Evolutionary conservation across 2,329 filamentous ascomycete species (phyloP), one percentile per base, ranked within the genome.

Genomic region (Chaetomium sp.): DNA sequence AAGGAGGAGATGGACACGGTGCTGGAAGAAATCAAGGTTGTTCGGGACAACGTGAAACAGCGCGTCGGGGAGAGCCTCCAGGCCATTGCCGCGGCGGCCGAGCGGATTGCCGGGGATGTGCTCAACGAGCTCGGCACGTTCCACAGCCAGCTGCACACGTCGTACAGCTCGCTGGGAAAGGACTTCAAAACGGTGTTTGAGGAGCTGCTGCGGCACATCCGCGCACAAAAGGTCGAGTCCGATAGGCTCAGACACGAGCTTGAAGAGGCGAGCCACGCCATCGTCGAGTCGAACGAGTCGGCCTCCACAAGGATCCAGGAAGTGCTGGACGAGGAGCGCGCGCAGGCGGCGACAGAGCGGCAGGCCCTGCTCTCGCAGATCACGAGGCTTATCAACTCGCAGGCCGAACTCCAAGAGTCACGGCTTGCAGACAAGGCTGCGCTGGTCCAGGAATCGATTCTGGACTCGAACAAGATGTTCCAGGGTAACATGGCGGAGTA

Each of bases 151-250:
- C 80, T 97, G 35, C 90, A 95, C 65, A 74, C 82, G 10, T 96
- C 92, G 0, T 96, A 96, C 69, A 87, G 85, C 62, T 80, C 82
- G 1, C 79, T 97, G 1, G 91, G 91, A 7, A 85, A 86, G 57
- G 91, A 97, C 62, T 91, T 96, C 74, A 95, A 92, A 68, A 74
- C 76, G 5, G 81, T 92, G 32, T 96, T 97, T 62, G 90, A 96
- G 61, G 85, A 88, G 10, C 77, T 96, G 49, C 77, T 89, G 49
- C 82, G 80, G 60, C 86, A 91, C 62, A 79, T 96, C 54, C 81
- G 83, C 40, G 77, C 83, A 8, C 92, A 97, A 68, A 88, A 87
- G 64, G 76, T 77, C 7, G 90, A 96, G 68, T 87, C 88, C 0
- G 82, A 91, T 60, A 75, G 76, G 35, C 76, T 99, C 32, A 82